phyloP scores from a whole-genome alignment of 345 rosid species.

The Citrus mangshanensis region DNA sequence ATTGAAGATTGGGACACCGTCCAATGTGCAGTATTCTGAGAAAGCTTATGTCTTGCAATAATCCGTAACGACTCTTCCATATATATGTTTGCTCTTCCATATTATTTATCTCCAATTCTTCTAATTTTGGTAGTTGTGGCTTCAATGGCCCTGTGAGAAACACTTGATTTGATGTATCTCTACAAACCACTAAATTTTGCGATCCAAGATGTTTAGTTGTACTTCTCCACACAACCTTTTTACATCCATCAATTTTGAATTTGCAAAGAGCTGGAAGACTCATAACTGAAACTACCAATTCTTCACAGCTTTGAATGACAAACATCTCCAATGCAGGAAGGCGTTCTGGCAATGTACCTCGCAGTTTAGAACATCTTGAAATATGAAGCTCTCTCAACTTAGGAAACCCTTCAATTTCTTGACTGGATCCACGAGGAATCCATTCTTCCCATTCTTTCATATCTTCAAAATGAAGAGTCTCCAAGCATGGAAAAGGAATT shows the following conservation, averaged over 20 bases:
- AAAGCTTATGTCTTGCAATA: neutral
- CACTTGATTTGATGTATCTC: neutral
- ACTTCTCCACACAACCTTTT: neutral
- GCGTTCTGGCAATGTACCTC: conserved; percentile 12
- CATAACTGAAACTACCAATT: neutral
- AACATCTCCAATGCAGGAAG: conserved; percentile 15
- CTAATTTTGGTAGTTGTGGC: neutral
- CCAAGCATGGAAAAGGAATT: conserved; percentile 1
- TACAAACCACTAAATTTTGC: neutral
- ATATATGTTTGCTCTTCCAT: neutral
- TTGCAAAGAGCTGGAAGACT: neutral
- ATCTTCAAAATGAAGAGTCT: conserved; percentile 14
- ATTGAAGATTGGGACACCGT: neutral
- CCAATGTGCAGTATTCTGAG: neutral
- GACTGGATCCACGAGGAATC: conserved; percentile 5
- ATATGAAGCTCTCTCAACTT: conserved; percentile 27
- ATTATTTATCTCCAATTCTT: conserved; percentile 1
- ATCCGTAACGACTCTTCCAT: neutral
- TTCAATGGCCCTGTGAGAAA: neutral
- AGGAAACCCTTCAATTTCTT: conserved; percentile 20
- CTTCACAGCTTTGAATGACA: neutral
- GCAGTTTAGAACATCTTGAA: conserved; percentile 23
- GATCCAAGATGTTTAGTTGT: neutral
- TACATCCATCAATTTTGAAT: conserved; percentile 3
- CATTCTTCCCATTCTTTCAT: conserved; percentile 35